Percentiles rank a stretch among this genome's conserved stretches.
These are phyloP conservation scores for Chlamydomonas schloesseri DNA, from an alignment of 139 green algal species.

Conservation along the genomic window DNA sequence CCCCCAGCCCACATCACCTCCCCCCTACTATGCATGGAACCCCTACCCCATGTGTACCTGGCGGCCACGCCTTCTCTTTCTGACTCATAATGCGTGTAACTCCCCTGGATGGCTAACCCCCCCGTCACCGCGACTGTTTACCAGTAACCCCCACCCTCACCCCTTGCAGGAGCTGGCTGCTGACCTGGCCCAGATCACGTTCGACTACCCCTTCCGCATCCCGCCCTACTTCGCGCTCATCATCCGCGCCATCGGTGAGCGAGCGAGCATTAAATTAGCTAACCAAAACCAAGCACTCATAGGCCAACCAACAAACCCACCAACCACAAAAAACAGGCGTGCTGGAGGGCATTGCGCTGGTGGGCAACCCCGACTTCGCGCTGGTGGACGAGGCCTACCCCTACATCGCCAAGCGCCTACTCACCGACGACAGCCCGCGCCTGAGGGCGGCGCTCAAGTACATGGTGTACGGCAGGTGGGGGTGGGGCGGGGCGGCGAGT, in stretches of 20 bases:
- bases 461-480: conserved; percentile 84
- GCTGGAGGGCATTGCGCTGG: conserved; percentile 81
- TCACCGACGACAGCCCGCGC: conserved; percentile 92
- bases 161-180: conserved; percentile 86
- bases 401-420: conserved; percentile 93
- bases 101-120: too few species aligned
- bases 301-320: too few species aligned
- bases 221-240: conserved; percentile 92
- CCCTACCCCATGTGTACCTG: too few species aligned
- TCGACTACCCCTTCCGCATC: conserved; percentile 95
- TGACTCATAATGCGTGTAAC: too few species aligned
- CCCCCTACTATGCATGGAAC: too few species aligned
- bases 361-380: conserved; percentile 93
- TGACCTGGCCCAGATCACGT: conserved; percentile 98
- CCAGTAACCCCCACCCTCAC: too few species aligned
- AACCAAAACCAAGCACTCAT: too few species aligned
- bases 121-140: too few species aligned
- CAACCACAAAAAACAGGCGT: neutral
- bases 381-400: conserved; percentile 99
- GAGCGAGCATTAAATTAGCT: too few species aligned
- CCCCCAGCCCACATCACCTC: too few species aligned
- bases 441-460: conserved; percentile 87
- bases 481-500: neutral
- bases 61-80: too few species aligned
- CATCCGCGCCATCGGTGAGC: conserved; percentile 91